These are phyloP conservation scores for Cercospora zeae-maydis DNA, from an alignment of 2,329 filamentous ascomycete species.

Conservation along the genomic window DNA sequence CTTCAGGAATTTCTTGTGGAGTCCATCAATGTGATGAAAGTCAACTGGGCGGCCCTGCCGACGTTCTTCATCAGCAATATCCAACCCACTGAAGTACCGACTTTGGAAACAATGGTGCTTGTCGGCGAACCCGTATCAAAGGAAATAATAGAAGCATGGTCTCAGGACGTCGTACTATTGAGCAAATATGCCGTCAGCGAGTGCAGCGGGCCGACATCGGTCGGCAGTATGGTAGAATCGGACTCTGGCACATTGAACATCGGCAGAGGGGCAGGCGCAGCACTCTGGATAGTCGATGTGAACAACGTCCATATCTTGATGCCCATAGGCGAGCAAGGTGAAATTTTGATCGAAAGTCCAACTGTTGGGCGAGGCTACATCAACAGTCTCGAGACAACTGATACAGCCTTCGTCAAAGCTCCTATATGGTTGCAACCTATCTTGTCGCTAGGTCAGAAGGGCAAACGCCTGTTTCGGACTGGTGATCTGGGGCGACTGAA, in stretches of 20 bases:
- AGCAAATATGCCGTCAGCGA: background rate
- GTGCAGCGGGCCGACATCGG: background rate
- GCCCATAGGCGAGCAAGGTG: conserved; percentile 33
- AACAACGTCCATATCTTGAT: background rate
- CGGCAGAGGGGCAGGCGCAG: background rate
- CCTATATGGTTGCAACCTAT: background rate
- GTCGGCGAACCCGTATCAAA: background rate
- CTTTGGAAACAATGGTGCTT: background rate
- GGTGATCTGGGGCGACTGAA: background rate
- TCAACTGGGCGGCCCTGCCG: background rate
- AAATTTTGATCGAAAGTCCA: conserved; percentile 46
- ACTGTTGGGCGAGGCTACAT: conserved; percentile 45
- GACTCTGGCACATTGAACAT: background rate
- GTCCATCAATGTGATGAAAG: background rate
- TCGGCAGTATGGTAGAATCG: background rate
- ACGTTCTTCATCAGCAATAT: background rate
- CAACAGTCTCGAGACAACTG: conserved; percentile 16
- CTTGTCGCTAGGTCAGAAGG: background rate
- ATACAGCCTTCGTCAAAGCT: background rate
- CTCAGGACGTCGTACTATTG: background rate
- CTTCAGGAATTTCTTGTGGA: background rate
- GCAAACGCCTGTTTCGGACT: background rate
- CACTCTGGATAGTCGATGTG: background rate
- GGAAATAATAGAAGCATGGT: background rate
- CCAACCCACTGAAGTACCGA: background rate